Conservation (phyloP, 2,329 filamentous ascomycete species). For the Fusarium sp. region DNA sequence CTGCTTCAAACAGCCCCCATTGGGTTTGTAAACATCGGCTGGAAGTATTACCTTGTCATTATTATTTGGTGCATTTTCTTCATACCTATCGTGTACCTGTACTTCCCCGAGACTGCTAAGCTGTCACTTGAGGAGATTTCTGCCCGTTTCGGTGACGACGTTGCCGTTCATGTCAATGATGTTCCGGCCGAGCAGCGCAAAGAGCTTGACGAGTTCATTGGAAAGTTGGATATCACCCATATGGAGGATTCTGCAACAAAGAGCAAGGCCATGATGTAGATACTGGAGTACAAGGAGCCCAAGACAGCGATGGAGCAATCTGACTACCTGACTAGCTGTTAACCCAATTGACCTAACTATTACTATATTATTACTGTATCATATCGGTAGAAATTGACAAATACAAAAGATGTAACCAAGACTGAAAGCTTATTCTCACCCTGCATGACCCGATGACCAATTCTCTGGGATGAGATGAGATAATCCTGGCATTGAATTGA, state of each 20-base stretch:
- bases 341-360: no score
- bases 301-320: no score
- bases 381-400: neutral
- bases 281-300: no score
- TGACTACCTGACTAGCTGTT: neutral
- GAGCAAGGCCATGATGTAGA: neutral
- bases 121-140: constrained; percentile 57
- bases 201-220: neutral
- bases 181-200: constrained; percentile 49
- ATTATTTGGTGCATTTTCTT: constrained; percentile 54
- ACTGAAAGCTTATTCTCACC: fast-evolving
- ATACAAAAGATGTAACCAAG: fast-evolving
- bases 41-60: constrained; percentile 63
- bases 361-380: no score
- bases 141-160: constrained; percentile 58
- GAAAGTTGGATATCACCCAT: neutral
- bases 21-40: constrained; percentile 57
- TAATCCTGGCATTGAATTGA: neutral
- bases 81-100: constrained; percentile 47
- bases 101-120: constrained; percentile 47
- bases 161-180: constrained; percentile 59
- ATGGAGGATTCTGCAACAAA: neutral
- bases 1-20: constrained; percentile 56
- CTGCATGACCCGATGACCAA: neutral
- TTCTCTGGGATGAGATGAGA: neutral